A percentile compares a stretch with the other conserved stretches of the same genome.
Conservation (phyloP, 163 green algal genomes). For the Scenedesmus sp. region DNA sequence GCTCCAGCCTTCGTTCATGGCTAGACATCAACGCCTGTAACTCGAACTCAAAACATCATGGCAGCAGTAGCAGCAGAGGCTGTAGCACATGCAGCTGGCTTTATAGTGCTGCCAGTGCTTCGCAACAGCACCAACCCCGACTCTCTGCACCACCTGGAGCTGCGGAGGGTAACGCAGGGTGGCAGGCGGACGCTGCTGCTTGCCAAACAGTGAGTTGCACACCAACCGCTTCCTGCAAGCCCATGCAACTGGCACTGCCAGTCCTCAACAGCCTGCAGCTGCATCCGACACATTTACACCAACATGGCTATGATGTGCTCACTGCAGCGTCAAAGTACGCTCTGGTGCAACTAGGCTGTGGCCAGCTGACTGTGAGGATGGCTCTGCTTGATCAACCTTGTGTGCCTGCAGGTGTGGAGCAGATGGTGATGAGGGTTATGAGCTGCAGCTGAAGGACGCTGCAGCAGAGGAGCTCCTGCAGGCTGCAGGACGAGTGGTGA, state of each 20-base stretch:
- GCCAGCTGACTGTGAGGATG: no score
- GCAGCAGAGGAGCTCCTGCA: slow-evolving; percentile 22
- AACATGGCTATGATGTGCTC: no score
- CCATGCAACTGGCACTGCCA: not conserved
- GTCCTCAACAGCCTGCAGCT: no score
- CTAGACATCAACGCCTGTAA: no score
- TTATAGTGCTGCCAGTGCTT: slow-evolving; percentile 15
- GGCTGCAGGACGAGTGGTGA: slow-evolving; percentile 35
- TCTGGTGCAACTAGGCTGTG: not conserved
- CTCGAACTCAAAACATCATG: not conserved
- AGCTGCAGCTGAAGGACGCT: slow-evolving; percentile 28
- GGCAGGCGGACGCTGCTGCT: slow-evolving; percentile 6
- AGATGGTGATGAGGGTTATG: not conserved
- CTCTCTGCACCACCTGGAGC: not conserved
- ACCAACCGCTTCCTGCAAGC: slow-evolving; percentile 9
- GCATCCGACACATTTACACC: no score
- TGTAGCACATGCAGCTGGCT: slow-evolving; percentile 31
- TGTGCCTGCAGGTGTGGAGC: not conserved
- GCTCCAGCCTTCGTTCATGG: no score
- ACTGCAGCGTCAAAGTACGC: not conserved
- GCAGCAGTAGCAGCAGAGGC: not conserved
- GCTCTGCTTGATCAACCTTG: not conserved
- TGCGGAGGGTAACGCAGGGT: not conserved
- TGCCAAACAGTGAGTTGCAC: not conserved
- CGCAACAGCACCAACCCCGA: not conserved